Conservation (phyloP, 2,329 filamentous ascomycete species). For the Trichoderma gracile region DNA sequence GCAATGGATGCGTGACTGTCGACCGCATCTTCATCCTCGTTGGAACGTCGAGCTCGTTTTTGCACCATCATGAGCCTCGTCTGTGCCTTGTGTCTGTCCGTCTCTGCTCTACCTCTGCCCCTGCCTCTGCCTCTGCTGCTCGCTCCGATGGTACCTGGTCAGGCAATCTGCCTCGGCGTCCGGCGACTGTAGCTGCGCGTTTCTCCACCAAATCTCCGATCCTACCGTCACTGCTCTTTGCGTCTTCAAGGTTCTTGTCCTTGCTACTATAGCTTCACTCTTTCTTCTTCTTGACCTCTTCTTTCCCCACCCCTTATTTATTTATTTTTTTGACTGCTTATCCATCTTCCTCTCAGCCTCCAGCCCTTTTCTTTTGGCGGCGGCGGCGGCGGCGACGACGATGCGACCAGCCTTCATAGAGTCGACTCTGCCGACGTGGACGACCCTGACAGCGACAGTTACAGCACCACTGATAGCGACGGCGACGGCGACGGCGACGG, state of each 20-base stretch:
- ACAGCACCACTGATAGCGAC: constrained; percentile 21
- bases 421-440: constrained; percentile 31
- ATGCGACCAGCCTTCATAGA: constrained; percentile 33
- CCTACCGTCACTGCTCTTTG: constrained; percentile 9
- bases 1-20: constrained; percentile 13
- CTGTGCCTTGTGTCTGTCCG: neutral
- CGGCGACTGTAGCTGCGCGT: constrained; percentile 19
- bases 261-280: neutral
- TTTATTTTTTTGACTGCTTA: constrained; percentile 28
- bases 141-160: constrained; percentile 25
- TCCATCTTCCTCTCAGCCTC: constrained; percentile 20
- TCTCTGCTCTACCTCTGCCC: neutral
- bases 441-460: constrained; percentile 10
- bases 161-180: constrained; percentile 13
- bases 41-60: neutral
- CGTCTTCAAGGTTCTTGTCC: constrained; percentile 23
- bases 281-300: constrained; percentile 26
- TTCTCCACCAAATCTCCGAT: constrained; percentile 25
- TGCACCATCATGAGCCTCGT: constrained; percentile 7
- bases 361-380: too few relatives aligned
- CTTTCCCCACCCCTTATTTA: constrained; percentile 25
- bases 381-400: constrained; percentile 28
- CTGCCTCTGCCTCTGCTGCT: neutral
- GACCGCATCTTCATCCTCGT: neutral
- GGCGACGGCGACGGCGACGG: constrained; percentile 12